Evolutionary conservation across 108 stramenopile species (phyloP).

Genomic region (Fistulifera pelliculosa): DNA sequence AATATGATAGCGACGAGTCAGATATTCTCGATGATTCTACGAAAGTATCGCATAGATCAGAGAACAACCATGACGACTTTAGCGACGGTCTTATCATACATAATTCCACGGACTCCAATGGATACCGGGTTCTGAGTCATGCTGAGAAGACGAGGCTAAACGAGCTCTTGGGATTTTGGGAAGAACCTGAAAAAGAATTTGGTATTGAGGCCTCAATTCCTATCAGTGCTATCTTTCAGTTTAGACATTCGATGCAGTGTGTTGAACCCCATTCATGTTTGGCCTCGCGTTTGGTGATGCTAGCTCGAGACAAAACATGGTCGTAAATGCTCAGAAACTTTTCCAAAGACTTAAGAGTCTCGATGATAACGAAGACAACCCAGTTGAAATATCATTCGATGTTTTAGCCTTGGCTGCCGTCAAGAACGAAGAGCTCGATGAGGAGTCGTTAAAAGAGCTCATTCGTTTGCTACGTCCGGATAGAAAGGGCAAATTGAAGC

Average conservation of each 20-base stretch:
- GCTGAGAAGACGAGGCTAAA: neutral
- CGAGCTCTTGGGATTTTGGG: constrained; percentile 43
- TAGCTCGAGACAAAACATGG: neutral
- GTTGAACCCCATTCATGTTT: neutral
- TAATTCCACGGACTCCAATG: neutral
- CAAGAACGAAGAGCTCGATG: neutral
- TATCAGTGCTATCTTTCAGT: neutral
- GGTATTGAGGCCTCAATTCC: neutral
- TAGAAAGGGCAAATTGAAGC: constrained; percentile 32
- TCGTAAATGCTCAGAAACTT: neutral
- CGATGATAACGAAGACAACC: neutral
- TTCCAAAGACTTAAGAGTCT: neutral
- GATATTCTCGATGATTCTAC: neutral
- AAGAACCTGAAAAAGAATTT: constrained; percentile 29
- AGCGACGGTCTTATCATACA: neutral
- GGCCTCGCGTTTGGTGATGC: neutral
- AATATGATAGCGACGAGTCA: neutral
- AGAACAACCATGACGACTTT: neutral
- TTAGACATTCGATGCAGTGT: neutral
- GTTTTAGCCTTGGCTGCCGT: neutral
- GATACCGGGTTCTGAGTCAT: neutral
- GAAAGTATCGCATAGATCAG: neutral
- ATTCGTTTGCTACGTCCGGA: constrained; percentile 57
- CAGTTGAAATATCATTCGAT: neutral
- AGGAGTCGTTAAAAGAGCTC: constrained; percentile 5